Conservation (phyloP, 805 yeast genomes). For the Torulaspora gathmanii region DNA sequence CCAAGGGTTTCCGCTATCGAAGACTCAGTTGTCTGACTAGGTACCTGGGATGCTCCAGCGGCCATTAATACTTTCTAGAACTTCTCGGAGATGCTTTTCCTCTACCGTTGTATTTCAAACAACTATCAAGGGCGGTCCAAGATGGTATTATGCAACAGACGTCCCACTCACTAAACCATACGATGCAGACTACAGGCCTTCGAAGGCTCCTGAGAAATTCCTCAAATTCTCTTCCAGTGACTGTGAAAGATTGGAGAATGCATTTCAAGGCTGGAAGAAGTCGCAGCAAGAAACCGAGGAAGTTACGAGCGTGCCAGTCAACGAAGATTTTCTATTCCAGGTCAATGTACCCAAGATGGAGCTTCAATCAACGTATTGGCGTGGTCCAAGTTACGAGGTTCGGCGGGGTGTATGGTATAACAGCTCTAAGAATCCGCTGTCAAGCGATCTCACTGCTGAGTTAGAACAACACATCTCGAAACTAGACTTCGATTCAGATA, state of each 20-base stretch:
- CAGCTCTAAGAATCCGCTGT: conserved; percentile 52
- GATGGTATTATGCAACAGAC: conserved; percentile 85
- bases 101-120: not conserved
- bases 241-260: conserved; percentile 54
- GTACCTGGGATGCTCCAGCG: conserved; percentile 1
- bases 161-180: conserved; percentile 65
- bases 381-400: conserved; percentile 78
- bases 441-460: conserved; percentile 45
- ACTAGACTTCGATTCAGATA: conserved; percentile 36
- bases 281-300: not conserved
- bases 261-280: conserved; percentile 32
- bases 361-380: conserved; percentile 76
- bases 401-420: conserved; percentile 84
- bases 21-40: not conserved
- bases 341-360: conserved; percentile 56
- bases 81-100: not conserved
- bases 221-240: conserved; percentile 64
- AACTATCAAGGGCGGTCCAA: not conserved
- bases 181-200: conserved; percentile 50
- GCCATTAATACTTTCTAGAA: not conserved
- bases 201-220: conserved; percentile 52
- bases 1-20: not conserved
- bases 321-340: conserved; percentile 73
- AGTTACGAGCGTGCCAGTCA: conserved; percentile 48
- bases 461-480: conserved; percentile 53